phyloP scores from a whole-genome alignment of 495 filamentous ascomycete genomes.

The Lepidopterella palustris region DNA sequence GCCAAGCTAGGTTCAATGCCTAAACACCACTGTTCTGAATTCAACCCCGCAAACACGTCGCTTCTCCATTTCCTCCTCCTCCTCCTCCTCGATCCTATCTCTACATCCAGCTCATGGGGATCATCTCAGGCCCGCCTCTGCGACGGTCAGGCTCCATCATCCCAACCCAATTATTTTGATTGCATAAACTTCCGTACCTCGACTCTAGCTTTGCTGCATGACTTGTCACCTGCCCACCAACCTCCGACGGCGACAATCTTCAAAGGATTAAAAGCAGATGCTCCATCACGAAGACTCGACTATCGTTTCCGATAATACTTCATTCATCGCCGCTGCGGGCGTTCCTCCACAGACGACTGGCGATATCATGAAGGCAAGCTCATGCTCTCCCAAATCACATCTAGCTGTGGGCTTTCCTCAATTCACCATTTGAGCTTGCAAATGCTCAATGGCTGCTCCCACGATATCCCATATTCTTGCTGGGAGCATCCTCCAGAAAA shows the following conservation, averaged over 20 bases:
- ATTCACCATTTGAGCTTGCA: too few species aligned
- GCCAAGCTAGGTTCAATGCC: too few species aligned
- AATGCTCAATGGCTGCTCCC: too few species aligned
- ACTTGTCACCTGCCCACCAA: not conserved
- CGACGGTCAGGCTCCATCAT: not conserved
- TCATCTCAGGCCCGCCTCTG: not conserved
- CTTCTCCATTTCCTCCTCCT: too few species aligned
- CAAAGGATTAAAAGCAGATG: not conserved
- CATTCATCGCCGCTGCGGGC: not conserved
- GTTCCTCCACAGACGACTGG: too few species aligned
- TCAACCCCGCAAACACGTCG: too few species aligned
- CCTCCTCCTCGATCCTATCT: too few species aligned
- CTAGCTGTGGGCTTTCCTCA: too few species aligned
- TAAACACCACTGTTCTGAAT: too few species aligned
- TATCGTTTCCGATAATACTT: not conserved
- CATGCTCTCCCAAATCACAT: too few species aligned
- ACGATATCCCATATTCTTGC: too few species aligned
- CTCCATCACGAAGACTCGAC: not conserved
- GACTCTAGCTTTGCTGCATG: not conserved
- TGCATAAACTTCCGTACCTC: not conserved
- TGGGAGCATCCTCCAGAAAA: not conserved
- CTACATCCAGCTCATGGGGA: not conserved
- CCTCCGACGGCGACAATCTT: not conserved
- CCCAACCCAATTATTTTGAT: not conserved
- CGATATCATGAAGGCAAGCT: too few species aligned